Conservation (phyloP, 1,284 basidiomycete genomes). For the Lignosus rhinocerotis region DNA sequence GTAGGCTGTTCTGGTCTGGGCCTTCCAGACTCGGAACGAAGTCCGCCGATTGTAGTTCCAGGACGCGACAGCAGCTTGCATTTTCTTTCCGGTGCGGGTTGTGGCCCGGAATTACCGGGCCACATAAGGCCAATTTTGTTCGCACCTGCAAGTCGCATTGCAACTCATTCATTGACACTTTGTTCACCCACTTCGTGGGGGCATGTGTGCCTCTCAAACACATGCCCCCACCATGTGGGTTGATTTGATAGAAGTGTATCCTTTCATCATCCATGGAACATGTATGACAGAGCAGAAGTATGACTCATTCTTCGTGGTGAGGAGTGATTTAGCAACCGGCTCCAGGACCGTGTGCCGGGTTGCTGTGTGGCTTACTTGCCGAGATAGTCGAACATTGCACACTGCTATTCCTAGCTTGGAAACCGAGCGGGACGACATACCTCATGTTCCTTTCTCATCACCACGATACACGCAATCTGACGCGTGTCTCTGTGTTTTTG, state of each 20-base stretch:
- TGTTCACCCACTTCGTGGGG: too few relatives aligned
- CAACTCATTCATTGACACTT: too few relatives aligned
- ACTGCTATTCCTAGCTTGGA: not conserved
- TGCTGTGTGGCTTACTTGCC: too few relatives aligned
- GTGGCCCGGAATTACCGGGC: not conserved
- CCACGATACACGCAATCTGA: not conserved
- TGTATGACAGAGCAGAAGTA: too few relatives aligned
- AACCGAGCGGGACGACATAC: not conserved
- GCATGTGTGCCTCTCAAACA: too few relatives aligned
- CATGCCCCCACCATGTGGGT: too few relatives aligned
- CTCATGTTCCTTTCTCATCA: not conserved
- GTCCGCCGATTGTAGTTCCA: not conserved
- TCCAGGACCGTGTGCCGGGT: too few relatives aligned
- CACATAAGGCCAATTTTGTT: not conserved
- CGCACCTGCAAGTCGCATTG: not conserved
- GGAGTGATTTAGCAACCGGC: too few relatives aligned
- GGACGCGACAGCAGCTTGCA: not conserved
- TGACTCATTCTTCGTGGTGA: too few relatives aligned
- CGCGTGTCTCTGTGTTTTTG: constrained; percentile 8
- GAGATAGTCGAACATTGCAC: not conserved
- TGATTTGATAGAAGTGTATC: too few relatives aligned
- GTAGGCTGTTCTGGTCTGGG: not conserved
- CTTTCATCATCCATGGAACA: too few relatives aligned
- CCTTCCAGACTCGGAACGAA: not conserved
- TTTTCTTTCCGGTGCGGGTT: constrained; percentile 3